These are phyloP conservation scores for Physaria fendleri DNA, from an alignment of 345 rosid genomes.

Conservation along the genomic window DNA sequence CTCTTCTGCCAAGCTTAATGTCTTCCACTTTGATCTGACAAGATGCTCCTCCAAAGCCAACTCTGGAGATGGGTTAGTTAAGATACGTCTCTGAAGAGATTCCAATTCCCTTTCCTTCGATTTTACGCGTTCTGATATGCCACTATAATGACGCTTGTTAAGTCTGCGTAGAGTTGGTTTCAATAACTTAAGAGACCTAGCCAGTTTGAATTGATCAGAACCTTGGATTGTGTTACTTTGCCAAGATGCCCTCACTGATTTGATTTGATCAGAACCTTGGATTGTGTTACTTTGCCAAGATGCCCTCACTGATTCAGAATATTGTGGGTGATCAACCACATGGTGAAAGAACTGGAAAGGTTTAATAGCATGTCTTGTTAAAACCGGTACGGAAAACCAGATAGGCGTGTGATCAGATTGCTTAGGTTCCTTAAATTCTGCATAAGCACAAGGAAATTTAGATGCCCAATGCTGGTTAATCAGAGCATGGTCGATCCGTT, in stretches of 20 bases:
- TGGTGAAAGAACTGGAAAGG: background rate
- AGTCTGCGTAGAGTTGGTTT: too few species aligned
- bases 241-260: background rate
- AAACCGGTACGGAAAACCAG: background rate
- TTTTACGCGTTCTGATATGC: too few species aligned
- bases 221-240: background rate
- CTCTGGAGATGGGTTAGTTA: too few species aligned
- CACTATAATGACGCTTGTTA: too few species aligned
- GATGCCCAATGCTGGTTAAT: background rate
- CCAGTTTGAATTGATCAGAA: background rate
- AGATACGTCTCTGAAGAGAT: too few species aligned
- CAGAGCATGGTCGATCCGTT: background rate
- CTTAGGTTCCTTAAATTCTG: background rate
- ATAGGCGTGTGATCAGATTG: background rate
- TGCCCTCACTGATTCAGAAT: background rate
- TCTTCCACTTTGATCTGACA: too few species aligned
- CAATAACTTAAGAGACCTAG: background rate
- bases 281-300: background rate
- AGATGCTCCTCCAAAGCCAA: too few species aligned
- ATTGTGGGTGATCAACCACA: background rate
- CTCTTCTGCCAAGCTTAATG: too few species aligned
- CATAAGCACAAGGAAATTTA: background rate
- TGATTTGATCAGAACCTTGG: too few species aligned
- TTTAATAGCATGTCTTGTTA: too few species aligned
- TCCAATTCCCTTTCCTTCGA: too few species aligned